Percentiles rank a stretch among this genome's conserved stretches.
Evolutionary conservation across 441 rosid species (phyloP).

Genomic region (Eutrema salsugineum): DNA sequence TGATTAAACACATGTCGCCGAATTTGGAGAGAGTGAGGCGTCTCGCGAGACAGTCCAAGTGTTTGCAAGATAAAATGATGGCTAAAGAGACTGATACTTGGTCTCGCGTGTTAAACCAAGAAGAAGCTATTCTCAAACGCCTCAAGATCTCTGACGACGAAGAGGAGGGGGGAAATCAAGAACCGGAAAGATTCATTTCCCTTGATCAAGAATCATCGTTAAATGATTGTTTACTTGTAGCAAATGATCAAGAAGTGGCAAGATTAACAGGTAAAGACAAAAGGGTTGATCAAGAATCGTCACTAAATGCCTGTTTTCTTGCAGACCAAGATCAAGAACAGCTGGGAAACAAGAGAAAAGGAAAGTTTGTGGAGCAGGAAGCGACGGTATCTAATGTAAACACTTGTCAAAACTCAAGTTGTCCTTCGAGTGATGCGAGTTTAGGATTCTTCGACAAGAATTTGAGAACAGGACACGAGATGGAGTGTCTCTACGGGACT

Average conservation of each 20-base stretch:
- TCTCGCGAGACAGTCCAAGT: constrained; percentile 31
- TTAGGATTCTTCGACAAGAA: constrained; percentile 33
- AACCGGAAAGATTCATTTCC: background rate
- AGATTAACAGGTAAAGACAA: background rate
- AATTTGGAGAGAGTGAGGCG: constrained; percentile 36
- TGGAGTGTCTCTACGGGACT: constrained; percentile 17
- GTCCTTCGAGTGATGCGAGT: constrained; percentile 23
- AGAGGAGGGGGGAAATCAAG: background rate
- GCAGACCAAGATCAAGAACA: constrained; percentile 6
- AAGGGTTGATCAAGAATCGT: background rate
- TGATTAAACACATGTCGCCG: constrained; percentile 58
- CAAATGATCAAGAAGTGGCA: background rate
- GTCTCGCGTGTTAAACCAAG: constrained; percentile 38
- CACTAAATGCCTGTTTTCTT: background rate
- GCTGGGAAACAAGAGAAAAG: constrained; percentile 21
- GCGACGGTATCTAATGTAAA: background rate
- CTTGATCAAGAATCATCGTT: background rate
- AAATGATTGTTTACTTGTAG: background rate
- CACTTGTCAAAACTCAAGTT: constrained; percentile 29
- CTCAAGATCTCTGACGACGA: constrained; percentile 29
- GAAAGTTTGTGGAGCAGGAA: constrained; percentile 14
- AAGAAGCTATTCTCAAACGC: constrained; percentile 29
- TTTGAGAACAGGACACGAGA: constrained; percentile 32
- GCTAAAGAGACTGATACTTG: constrained; percentile 37
- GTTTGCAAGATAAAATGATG: constrained; percentile 37